A percentile compares a stretch with the other conserved stretches of the same genome.
phyloP scores from a whole-genome alignment of 2,329 filamentous ascomycete species.

The Periconia sp. region DNA sequence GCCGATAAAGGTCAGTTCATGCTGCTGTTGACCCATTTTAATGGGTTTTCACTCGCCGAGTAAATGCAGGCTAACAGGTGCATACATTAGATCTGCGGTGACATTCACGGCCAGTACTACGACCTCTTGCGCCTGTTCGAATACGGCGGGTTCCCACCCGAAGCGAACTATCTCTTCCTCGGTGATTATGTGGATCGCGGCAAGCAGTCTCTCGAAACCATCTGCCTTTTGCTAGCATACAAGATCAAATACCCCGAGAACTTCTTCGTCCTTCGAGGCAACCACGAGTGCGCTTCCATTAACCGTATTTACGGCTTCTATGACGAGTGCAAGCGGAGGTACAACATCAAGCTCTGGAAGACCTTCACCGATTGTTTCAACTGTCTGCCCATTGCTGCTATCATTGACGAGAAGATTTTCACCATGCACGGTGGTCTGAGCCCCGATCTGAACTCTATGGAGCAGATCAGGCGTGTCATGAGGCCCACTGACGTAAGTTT shows the following conservation, averaged over 20 bases:
- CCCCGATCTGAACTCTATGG: constrained; percentile 98
- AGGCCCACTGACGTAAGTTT: constrained; percentile 91
- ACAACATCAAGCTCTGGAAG: constrained; percentile 99
- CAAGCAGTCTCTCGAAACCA: constrained; percentile 98
- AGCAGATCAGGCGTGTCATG: constrained; percentile 99
- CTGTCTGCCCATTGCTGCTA: constrained; percentile 94
- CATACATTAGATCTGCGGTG: constrained; percentile 81
- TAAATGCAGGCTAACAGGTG: constrained; percentile 12
- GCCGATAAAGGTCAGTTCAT: constrained; percentile 87
- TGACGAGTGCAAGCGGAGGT: constrained; percentile 98
- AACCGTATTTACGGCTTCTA: constrained; percentile 99
- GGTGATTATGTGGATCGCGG: constrained; percentile 98
- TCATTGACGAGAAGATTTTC: constrained; percentile 99
- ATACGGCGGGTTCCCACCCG: constrained; percentile 95
- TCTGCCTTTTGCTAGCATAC: constrained; percentile 93
- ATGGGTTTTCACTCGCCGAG: background rate
- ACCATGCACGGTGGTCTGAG: constrained; percentile 98
- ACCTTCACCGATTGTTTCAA: constrained; percentile 99
- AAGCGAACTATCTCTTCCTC: constrained; percentile 99
- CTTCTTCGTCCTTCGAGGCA: constrained; percentile 97
- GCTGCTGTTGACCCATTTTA: background rate
- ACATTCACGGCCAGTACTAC: constrained; percentile 99
- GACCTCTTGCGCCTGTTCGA: constrained; percentile 96
- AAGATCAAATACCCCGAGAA: constrained; percentile 99
- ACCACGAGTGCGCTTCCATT: constrained; percentile 98